Evolutionary conservation across 2,329 filamentous ascomycete genomes (phyloP), one percentile per base, ranked within the genome.

Genomic region (Parascedosporium putredinis): DNA sequence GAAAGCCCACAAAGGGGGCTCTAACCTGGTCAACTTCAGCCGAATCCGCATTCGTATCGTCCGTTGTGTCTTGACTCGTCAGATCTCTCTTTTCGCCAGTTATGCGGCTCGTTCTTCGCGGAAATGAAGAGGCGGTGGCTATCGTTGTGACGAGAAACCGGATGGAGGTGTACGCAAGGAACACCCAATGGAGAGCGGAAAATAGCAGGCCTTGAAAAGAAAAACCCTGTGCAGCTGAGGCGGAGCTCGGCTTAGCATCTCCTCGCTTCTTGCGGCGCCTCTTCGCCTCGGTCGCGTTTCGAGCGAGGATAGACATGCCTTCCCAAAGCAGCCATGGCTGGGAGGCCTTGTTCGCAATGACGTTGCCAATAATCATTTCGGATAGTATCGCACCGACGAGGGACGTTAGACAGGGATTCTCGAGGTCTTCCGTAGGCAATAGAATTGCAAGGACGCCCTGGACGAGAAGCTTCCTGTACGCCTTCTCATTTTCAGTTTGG

Each of bases 311-410:
- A 56, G 83, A 84, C 53, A 95, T 77, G 51, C 80, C 76, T 63
- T 95, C 89, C 79, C 85, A 95, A 56, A 97, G 67, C 60, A 96
- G 77, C 87, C 88, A 94, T 22, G 87, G 86, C 67, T 97, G 84
- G 57, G 86, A 88, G 36, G 86, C 75, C 63, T 85, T 94, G 59
- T 84, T 86, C 58, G 83, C 81, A 58, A 96, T 74, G 51, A 85
- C 77, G 57, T 88, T 89, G 54, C 88, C 88, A 55, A 98, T 74
- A 54, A 97, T 87, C 63, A 95, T 81, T 66, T 96, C 89, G 5
- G 89, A 87, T 54, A 97, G 75, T 55, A 97, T 86, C 66, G 96
- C 88, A 50, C 83, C 81, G 54, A 96, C 84, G 54, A 98, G 73
- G 31, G 87, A 78, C 51, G 86, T 84, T 59, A 97, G 73, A 63